phyloP scores from a whole-genome alignment of 1,284 basidiomycete species.

The Irpex sp. region DNA sequence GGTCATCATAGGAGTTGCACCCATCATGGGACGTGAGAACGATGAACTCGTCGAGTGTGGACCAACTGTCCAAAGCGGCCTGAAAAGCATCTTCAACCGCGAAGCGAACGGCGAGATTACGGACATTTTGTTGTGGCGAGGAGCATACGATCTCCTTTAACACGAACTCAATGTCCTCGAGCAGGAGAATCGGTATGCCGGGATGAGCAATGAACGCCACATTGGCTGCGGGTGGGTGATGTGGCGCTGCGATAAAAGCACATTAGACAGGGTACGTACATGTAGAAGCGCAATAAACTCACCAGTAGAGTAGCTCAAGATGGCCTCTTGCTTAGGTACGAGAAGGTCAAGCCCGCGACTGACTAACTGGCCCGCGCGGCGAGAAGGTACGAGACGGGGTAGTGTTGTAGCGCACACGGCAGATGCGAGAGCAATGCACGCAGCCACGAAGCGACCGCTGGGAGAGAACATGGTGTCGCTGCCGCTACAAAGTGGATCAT shows the following conservation, averaged over 20 bases:
- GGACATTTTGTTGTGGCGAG: neutral
- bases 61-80: neutral
- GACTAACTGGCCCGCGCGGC: neutral
- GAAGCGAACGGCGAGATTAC: neutral
- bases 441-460: neutral
- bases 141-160: neutral
- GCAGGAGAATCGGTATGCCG: neutral
- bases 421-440: neutral
- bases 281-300: neutral
- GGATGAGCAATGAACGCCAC: conserved; percentile 1
- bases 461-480: neutral
- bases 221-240: conserved; percentile 1
- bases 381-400: neutral
- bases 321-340: neutral
- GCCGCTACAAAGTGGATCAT: neutral
- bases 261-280: neutral
- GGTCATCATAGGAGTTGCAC: neutral
- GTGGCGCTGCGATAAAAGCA: conserved; percentile 1
- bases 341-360: neutral
- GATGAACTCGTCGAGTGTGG: neutral
- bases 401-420: neutral
- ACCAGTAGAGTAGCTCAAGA: neutral
- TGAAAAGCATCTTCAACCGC: neutral
- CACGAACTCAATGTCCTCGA: conserved; percentile 4
- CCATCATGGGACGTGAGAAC: conserved; percentile 3